These are phyloP conservation scores for Naganishia onofrii DNA, from an alignment of 768 basidiomycete species.

Conservation along the genomic window DNA sequence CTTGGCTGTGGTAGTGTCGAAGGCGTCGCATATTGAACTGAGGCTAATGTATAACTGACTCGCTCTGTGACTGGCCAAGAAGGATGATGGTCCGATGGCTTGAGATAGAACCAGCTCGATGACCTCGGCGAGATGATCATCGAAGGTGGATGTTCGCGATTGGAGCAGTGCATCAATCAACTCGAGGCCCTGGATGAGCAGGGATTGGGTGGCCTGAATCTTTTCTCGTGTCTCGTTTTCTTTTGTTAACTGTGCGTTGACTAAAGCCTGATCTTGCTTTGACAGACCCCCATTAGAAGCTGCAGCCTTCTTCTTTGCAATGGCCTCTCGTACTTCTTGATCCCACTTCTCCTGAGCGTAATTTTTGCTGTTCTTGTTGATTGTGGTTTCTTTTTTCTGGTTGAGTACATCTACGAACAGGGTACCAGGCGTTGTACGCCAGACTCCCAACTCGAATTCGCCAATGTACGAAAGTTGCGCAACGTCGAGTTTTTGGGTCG, in stretches of 20 bases:
- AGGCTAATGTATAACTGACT: slow-evolving; percentile 76
- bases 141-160: slow-evolving; percentile 59
- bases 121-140: slow-evolving; percentile 61
- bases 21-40: slow-evolving; percentile 68
- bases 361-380: slow-evolving; percentile 73
- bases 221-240: slow-evolving; percentile 67
- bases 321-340: slow-evolving; percentile 77
- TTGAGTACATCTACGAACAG: slow-evolving; percentile 71
- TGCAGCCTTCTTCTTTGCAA: slow-evolving; percentile 74
- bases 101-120: slow-evolving; percentile 65
- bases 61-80: slow-evolving; percentile 63
- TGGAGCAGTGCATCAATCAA: slow-evolving; percentile 66
- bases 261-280: slow-evolving; percentile 79
- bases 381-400: slow-evolving; percentile 58
- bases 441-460: slow-evolving; percentile 73
- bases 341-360: slow-evolving; percentile 93
- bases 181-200: slow-evolving; percentile 66
- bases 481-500: slow-evolving; percentile 66
- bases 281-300: slow-evolving; percentile 59
- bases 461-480: slow-evolving; percentile 63
- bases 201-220: slow-evolving; percentile 60
- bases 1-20: slow-evolving; percentile 65
- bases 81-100: slow-evolving; percentile 61
- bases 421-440: slow-evolving; percentile 78
- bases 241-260: slow-evolving; percentile 76